Evolutionary conservation across 2,329 filamentous ascomycete genomes (phyloP).

Genomic region (Ophiostoma fasciatum): DNA sequence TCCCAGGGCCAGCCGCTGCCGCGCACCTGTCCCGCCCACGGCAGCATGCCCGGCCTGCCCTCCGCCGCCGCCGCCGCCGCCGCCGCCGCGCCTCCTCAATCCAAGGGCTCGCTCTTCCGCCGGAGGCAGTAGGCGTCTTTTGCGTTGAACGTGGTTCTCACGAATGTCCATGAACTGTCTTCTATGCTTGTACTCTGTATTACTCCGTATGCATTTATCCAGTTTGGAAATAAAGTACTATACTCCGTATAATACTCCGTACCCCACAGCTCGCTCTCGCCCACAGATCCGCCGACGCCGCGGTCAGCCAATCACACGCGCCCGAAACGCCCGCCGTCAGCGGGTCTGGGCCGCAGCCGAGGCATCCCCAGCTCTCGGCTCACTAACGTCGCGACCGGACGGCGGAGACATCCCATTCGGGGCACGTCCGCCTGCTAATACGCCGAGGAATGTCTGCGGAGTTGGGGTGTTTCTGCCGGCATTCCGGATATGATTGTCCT

Average conservation of each 20-base stretch:
- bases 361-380: background rate
- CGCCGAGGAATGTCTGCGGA: too few relatives aligned
- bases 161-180: too few relatives aligned
- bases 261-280: too few relatives aligned
- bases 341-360: conserved; percentile 5
- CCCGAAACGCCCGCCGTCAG: conserved; percentile 1
- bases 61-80: background rate
- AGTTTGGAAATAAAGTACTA: too few relatives aligned
- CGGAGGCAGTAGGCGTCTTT: background rate
- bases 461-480: too few relatives aligned
- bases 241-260: too few relatives aligned
- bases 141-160: too few relatives aligned
- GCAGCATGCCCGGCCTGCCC: conserved; percentile 2
- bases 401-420: background rate
- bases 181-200: too few relatives aligned
- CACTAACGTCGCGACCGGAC: too few relatives aligned
- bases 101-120: background rate
- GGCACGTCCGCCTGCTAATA: too few relatives aligned
- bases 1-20: conserved; percentile 17
- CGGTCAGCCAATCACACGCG: conserved; percentile 4
- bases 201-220: too few relatives aligned
- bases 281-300: too few relatives aligned
- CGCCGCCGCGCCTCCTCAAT: background rate
- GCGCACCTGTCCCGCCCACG: conserved; percentile 12
- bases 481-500: background rate